Evolutionary conservation across 192 early-diverging fungal genomes (phyloP), one percentile per base, ranked within the genome.

Genomic region (Dispira parvispora): DNA sequence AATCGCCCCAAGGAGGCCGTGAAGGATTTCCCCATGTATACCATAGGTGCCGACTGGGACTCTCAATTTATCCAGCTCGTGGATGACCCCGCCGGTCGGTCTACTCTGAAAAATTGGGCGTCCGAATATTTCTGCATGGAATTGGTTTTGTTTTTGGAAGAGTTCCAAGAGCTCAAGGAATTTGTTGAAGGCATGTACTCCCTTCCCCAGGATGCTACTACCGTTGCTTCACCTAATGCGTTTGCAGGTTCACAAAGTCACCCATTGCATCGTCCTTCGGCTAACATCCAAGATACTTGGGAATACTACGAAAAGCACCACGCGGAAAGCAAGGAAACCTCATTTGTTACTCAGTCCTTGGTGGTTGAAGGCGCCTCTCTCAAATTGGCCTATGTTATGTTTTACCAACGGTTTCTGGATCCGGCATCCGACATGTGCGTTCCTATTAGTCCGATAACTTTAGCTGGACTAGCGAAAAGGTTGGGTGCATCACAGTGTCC

Each of bases 361-460:
- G 32, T 38, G 6, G 32, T 38, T 1, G 6, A 38, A 38, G 32
- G 32, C 5, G 8, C 42, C 8, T 1, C 58, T 8, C 58, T 61
- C 43, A 12, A 44, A 44, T 44, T 61, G 43, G 58, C 58, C 42
- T 61, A 61, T 44, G 13, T 61, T 2, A 61, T 61, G 58, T 61
- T 61, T n/a, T 61, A 61, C 43, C 58, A 61, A 25, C 58, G 58
- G 16, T 61, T 61, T 25, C 42, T 61, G 43, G 58, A 61, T 25
- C 43, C 58, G 2, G n/a, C 43, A 5, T 61, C 58, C 10, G 42
- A 44, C 58, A 42, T 61, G 16, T 45, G 58, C 42, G 42, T 61
- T 16, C 11, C 20, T n/a, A 38, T 61, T 20, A 43, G 38, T 8
- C 43, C n/a, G 11, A 11, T 16, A 20, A 11, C 45, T 8, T 44